A percentile compares a stretch with the other conserved stretches of the same genome.
Evolutionary conservation across 2,329 filamentous ascomycete genomes (phyloP).

Genomic region (Dactylellina leptospora): DNA sequence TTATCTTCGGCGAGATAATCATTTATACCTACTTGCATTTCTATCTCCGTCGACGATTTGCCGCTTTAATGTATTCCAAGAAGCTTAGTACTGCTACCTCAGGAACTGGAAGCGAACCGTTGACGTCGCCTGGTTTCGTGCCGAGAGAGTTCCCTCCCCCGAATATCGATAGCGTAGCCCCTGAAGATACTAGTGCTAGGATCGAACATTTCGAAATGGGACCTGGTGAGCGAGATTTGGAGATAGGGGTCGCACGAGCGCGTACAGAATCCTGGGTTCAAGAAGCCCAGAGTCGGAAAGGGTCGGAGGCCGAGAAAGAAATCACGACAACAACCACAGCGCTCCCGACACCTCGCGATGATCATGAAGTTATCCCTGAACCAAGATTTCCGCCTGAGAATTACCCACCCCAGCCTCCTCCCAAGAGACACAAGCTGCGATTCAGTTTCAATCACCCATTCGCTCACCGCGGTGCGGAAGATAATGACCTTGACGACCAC

Average conservation of each 20-base stretch:
- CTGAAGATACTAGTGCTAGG: not conserved
- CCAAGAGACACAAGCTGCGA: not conserved
- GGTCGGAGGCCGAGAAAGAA: not conserved
- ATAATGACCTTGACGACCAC: constrained; percentile 22
- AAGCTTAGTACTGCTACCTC: not conserved
- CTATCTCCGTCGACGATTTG: constrained; percentile 48
- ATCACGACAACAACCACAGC: not conserved
- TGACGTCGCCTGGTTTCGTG: not conserved
- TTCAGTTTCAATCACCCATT: constrained; percentile 34
- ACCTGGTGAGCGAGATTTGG: not conserved
- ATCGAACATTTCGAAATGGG: not conserved
- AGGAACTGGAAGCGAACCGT: not conserved
- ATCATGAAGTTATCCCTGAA: not conserved
- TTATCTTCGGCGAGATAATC: constrained; percentile 61
- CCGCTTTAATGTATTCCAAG: not conserved
- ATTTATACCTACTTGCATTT: constrained; percentile 63
- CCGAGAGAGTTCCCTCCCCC: not conserved
- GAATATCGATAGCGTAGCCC: not conserved
- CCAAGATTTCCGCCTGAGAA: constrained; percentile 4
- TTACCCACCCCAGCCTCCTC: not conserved
- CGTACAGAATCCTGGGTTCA: not conserved
- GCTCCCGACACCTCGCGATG: not conserved
- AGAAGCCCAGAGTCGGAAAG: not conserved
- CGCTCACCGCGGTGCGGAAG: constrained; percentile 24
- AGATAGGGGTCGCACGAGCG: not conserved